Evolutionary conservation across 2,329 filamentous ascomycete species (phyloP), one percentile per base, ranked within the genome.

Genomic region (Paracorniculantispora psalliotae): DNA sequence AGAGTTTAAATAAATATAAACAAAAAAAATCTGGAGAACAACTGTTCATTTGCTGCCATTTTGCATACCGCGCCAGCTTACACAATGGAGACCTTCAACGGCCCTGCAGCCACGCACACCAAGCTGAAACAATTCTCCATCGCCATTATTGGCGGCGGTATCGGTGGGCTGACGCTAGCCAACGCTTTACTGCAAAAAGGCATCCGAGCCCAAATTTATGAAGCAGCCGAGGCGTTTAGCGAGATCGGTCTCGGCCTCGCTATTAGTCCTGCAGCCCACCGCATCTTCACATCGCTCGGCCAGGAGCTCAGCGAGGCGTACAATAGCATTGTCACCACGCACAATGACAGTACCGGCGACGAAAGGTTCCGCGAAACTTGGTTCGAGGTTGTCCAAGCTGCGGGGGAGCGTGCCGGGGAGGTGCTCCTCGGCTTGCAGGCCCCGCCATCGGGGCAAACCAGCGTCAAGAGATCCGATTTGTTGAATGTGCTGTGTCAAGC

Each of bases 121-220:
- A 37, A 5, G n/a, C 41, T 10, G 23, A 41, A 47, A n/a, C 39
- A 33, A 15, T 48, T 48, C 8, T 41, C 55, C 15, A 43, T 60
- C 25, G 52, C 59, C 17, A 57, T 60, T 7, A 37, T 60, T n/a
- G 59, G 59, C 12, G 59, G 59, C 4, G 59, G 59, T 9, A 60
- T 60, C 6, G 46, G 33, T 43, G 59, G 59, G 3, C 52, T 60
- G 9, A 37, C 59, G 12, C 44, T 60, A 4, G 52, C 59, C 30
- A 57, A 57, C 39, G 59, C 43, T 1, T 46, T 60, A 1, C 46
- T 35, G 2, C 47, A 44, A 19, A n/a, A 41, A 28, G 50, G 44
- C 21, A 37, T 60, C 7, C 44, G 46, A 17, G 51, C 26, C 28
- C 51, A 46, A 1, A 30, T 60, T 2, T 60, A 57, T 39, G 59